These are phyloP conservation scores for Colletotrichum sp. DNA, from an alignment of 2,329 filamentous ascomycete species.

Conservation along the genomic window DNA sequence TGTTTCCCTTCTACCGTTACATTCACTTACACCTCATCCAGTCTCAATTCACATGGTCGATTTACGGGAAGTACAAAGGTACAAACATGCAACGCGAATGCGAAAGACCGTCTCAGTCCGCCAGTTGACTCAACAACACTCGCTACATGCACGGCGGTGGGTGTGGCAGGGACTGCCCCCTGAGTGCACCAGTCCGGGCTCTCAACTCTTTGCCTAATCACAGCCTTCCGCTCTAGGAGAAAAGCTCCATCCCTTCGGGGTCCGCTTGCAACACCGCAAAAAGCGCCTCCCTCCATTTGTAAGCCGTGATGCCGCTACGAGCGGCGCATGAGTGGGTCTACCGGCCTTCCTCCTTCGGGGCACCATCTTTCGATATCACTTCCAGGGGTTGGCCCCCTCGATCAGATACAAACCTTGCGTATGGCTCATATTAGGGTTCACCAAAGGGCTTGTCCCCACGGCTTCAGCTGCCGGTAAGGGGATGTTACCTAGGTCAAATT, in stretches of 20 bases:
- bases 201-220: neutral
- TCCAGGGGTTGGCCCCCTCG: neutral
- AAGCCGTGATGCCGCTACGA: slow-evolving; percentile 1
- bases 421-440: neutral
- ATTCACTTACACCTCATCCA: neutral
- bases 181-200: neutral
- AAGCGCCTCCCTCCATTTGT: neutral
- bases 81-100: neutral
- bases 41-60: neutral
- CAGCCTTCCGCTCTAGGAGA: neutral
- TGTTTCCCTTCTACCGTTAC: neutral
- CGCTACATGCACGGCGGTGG: neutral
- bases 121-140: neutral
- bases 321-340: neutral
- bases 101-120: neutral
- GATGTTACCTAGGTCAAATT: neutral
- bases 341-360: neutral
- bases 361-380: neutral
- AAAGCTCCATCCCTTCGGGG: neutral
- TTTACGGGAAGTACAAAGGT: neutral
- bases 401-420: neutral
- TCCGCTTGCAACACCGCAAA: slow-evolving; percentile 13
- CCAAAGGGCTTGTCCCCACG: neutral
- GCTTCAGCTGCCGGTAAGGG: neutral
- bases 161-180: neutral